Evolutionary conservation across 2,329 filamentous ascomycete species (phyloP).

Genomic region (Fusarium mundagurra): DNA sequence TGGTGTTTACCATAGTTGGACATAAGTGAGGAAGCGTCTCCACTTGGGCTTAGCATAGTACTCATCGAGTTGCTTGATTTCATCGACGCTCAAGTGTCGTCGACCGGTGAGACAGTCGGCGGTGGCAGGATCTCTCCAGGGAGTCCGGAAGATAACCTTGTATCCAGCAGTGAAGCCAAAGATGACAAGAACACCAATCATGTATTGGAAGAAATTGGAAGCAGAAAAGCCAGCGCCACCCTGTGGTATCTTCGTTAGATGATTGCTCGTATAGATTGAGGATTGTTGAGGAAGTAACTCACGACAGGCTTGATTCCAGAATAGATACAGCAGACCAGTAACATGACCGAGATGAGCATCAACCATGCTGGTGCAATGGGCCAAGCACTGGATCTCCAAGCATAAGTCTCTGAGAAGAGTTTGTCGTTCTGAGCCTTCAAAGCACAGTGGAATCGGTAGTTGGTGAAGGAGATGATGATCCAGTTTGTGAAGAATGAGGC

Average conservation of each 20-base stretch:
- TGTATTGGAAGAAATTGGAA: neutral
- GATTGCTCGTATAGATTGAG: fast-evolving
- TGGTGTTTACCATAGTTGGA: conserved; percentile 24
- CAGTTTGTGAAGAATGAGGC: conserved; percentile 33
- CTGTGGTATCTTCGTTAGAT: neutral
- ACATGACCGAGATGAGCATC: conserved; percentile 9
- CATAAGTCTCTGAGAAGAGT: conserved; percentile 26
- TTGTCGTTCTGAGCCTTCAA: conserved; percentile 22
- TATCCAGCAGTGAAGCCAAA: conserved; percentile 32
- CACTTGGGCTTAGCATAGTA: conserved; percentile 26
- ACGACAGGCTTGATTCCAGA: conserved; percentile 14
- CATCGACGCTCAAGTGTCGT: conserved; percentile 16
- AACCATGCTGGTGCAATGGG: conserved; percentile 13
- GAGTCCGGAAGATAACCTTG: conserved; percentile 29
- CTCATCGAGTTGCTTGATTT: conserved; percentile 31
- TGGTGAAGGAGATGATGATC: conserved; percentile 32
- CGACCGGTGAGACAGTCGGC: conserved; percentile 30
- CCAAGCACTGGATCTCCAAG: conserved; percentile 22
- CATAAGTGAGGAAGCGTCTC: conserved; percentile 35
- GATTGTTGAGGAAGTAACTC: neutral
- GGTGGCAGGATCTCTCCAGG: conserved; percentile 31
- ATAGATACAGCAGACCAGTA: conserved; percentile 10
- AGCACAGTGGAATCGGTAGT: conserved; percentile 27
- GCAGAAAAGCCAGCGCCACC: neutral
- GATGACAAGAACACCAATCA: conserved; percentile 23